Evolutionary conservation across 1,284 basidiomycete genomes (phyloP).

Genomic region (Microbotryomycetes sp.): DNA sequence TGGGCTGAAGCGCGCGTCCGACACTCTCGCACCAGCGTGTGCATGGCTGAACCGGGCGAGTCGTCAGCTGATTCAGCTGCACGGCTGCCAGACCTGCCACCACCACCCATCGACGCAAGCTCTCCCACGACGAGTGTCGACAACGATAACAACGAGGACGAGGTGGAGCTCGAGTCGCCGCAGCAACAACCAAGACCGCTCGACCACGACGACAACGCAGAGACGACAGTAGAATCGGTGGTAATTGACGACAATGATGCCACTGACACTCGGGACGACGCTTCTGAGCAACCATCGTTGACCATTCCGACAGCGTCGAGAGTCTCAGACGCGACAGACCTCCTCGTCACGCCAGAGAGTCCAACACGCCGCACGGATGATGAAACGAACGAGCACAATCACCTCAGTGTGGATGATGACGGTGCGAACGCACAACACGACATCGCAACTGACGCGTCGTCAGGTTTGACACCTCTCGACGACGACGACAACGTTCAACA

Average conservation of each 20-base stretch:
- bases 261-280: neutral
- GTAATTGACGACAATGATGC: too few relatives aligned
- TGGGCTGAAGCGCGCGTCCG: too few relatives aligned
- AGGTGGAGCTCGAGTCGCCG: neutral
- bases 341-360: neutral
- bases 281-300: neutral
- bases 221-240: too few relatives aligned
- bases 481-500: neutral
- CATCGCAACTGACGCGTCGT: too few relatives aligned
- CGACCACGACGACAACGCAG: neutral
- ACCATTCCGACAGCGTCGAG: neutral
- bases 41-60: neutral
- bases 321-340: neutral
- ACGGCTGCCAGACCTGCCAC: neutral
- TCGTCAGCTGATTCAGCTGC: neutral
- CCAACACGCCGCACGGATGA: too few relatives aligned
- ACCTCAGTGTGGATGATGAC: too few relatives aligned
- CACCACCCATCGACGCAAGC: neutral
- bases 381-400: too few relatives aligned
- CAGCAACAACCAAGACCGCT: neutral
- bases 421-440: neutral
- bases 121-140: too few relatives aligned
- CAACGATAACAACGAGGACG: neutral
- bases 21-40: neutral
- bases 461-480: neutral